Base-by-base conservation (phyloP, 139 green algal species). In the Tetratostichococcus sp. region DNA sequence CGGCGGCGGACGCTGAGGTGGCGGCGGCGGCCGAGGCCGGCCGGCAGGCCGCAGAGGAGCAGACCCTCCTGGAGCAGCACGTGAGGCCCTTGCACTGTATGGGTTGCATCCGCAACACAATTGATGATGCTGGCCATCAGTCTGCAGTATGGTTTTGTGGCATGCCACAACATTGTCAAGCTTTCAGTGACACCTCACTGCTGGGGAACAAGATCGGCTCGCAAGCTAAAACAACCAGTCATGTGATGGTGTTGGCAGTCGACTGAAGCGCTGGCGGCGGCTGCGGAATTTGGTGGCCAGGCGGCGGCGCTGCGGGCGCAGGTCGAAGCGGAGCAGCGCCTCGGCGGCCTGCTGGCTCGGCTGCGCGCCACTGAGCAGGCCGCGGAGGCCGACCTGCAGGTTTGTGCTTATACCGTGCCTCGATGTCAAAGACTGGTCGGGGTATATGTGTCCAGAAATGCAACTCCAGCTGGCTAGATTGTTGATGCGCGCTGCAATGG, bases 241-340 rank as follows among this genome's bases (percentile, higher is more conserved):
- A n/a, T n/a, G n/a, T n/a, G n/a, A n/a, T n/a, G 39, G 39, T 11
- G 11, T 11, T 11, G 8, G 43, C 43, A 78, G 74, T 66, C 43
- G 25, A 31, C 22, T 30, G 74, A 31, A 25, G 74, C 74, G 26
- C 30, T 34, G 35, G 67, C 67, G 17, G 67, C 33, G 5, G 66
- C 74, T 34, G 31, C 11, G 19, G 50, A 35, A 1, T 43, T 70
- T 31, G 42, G 67, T 42, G 23, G 67, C 31, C 59, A 50, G 23
- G 74, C 74, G 4, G 67, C 11, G 14, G 67, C 43, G 30, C 72
- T 73, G 30, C 34, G 66, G 34, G 26, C 25, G 30, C 31, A 70
- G 25, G 43, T 74, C 23, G 76, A 77, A 22, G 75, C 75, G 42
- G 76, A 82, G 62, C 28, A 69, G 4, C 80, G 67, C 14, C 28